Evolutionary conservation across 371 early-diverging fungal species (phyloP).

Genomic region (Cokeromyces recurvatus): DNA sequence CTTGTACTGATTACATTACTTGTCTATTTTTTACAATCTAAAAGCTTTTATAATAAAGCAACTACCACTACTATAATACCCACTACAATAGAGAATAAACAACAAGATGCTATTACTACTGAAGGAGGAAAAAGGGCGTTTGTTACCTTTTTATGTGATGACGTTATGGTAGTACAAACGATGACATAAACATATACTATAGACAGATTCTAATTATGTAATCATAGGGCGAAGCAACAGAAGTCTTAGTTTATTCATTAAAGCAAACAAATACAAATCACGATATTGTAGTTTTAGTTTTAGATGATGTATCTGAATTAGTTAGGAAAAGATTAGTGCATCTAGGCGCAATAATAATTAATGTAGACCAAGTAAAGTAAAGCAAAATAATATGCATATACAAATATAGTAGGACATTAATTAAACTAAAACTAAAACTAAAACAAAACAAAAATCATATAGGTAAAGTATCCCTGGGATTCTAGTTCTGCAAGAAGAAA

Average conservation of each 20-base stretch:
- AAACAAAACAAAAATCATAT: background rate
- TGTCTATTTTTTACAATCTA: background rate
- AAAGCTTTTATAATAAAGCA: background rate
- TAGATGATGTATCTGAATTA: conserved; percentile 19
- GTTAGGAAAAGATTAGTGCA: conserved; percentile 12
- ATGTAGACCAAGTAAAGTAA: conserved; percentile 30
- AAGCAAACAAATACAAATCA: conserved; percentile 16
- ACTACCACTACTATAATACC: too few relatives aligned
- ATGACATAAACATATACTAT: too few relatives aligned
- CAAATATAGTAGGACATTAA: too few relatives aligned
- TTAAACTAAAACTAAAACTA: too few relatives aligned
- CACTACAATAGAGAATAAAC: background rate
- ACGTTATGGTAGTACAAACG: conserved; percentile 24
- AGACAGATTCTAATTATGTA: background rate
- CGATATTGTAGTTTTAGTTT: conserved; percentile 29
- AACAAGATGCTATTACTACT: background rate
- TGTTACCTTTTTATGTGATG: conserved; percentile 35
- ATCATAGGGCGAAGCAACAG: conserved; percentile 23
- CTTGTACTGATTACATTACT: too few relatives aligned
- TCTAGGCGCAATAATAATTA: conserved; percentile 25
- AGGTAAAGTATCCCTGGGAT: conserved; percentile 34
- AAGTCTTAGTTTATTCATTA: conserved; percentile 30
- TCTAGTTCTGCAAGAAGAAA: conserved; percentile 19
- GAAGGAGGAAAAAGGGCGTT: conserved; percentile 13
- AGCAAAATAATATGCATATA: too few relatives aligned